Conservation (phyloP, 257 asterid species). For the Mitragyna speciosa region DNA sequence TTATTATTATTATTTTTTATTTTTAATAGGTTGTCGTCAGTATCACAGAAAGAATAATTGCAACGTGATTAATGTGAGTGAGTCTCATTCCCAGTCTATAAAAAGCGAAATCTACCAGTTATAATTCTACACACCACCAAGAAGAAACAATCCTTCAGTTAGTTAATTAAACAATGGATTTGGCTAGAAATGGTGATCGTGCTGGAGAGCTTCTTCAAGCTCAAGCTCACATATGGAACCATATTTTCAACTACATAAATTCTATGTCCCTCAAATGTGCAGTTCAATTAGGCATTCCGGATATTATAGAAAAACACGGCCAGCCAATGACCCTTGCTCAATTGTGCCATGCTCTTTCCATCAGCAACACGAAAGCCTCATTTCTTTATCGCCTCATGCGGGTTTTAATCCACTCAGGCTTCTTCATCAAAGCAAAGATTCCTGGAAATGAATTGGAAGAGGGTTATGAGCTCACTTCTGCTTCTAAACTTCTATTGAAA, state of each 20-base stretch:
- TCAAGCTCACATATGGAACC: conserved; percentile 31
- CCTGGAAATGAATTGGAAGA: neutral
- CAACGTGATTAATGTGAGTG: too few species aligned
- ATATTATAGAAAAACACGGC: conserved; percentile 18
- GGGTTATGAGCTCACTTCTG: conserved; percentile 16
- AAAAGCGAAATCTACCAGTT: too few species aligned
- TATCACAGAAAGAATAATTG: too few species aligned
- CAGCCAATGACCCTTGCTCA: conserved; percentile 12
- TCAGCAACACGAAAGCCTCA: conserved; percentile 10
- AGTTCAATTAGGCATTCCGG: conserved; percentile 25
- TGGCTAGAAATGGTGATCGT: neutral
- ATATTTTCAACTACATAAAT: conserved; percentile 20
- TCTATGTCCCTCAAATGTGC: neutral
- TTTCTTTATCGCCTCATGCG: conserved; percentile 19
- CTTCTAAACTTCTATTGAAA: conserved; percentile 26
- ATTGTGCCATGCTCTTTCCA: conserved; percentile 17
- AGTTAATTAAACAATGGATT: conserved; percentile 1
- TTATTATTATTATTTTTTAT: too few species aligned
- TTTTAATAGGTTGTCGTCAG: too few species aligned
- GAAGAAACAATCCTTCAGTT: too few species aligned
- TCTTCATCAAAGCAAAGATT: neutral
- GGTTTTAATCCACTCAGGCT: conserved; percentile 15
- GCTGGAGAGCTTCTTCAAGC: conserved; percentile 17
- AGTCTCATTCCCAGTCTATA: too few species aligned
- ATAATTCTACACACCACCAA: neutral